Base-by-base conservation (phyloP, 2,329 filamentous ascomycete genomes). In the Cladosporium colombiae region DNA sequence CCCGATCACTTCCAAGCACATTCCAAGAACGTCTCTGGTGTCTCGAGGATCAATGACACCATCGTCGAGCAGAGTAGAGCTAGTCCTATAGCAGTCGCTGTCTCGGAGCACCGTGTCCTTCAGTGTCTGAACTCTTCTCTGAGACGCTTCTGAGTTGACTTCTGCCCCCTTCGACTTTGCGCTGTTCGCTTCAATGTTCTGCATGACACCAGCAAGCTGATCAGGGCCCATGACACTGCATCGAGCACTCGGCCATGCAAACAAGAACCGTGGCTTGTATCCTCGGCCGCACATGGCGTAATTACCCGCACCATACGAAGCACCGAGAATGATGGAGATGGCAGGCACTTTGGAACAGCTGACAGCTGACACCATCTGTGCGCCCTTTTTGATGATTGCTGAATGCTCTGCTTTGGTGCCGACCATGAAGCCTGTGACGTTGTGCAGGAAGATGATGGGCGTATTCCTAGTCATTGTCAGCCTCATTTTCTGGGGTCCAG, bases 381-480 rank as follows among this genome's bases (percentile, higher is more conserved):
- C 80, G 10, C 81, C 81, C 44, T 73, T 73, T 58, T 81, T 81
- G 70, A 82, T 82, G 67, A 82, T 80, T 5, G 75, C 78, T 0
- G 76, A 76, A 59, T 78, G 79, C 61, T 83, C 81, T 4, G 80
- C 78, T 65, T 81, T 80, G 6, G 77, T 69, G 3, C 81, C 81
- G 3, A 83, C 80, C 80, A 83, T 83, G 72, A 83, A 83, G 0
- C 81, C 81, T 0, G 81, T 82, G 0, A 82, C 80, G 52, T 82
- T 83, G 69, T 82, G 81, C 0, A 83, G 70, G 71, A 81, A 83
- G 5, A 82, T 70, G 16, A 82, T 81, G 0, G 81, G 80, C 0
- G 69, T 76, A 29, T 74, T 74, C 64, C 78, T 72, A 60, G 61
- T 23, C 13, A 7, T 5, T 18, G 40, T 56, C 57, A 59, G 14